These are phyloP conservation scores for Canariomyces notabilis DNA, from an alignment of 2,329 filamentous ascomycete genomes.

Conservation along the genomic window DNA sequence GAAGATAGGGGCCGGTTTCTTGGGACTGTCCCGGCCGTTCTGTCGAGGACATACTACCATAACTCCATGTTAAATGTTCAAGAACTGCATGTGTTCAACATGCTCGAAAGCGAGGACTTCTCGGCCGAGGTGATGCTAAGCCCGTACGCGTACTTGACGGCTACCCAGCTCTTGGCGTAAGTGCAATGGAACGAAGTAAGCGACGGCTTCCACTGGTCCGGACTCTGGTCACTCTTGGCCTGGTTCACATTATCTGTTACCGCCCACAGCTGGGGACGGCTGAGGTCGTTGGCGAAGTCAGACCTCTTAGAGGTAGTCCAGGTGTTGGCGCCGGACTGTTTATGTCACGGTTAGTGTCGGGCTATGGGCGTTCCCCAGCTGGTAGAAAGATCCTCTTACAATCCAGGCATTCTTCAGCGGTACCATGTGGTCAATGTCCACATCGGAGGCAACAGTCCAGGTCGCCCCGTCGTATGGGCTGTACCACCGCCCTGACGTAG, in stretches of 20 bases:
- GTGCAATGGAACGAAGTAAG: slow-evolving; percentile 67
- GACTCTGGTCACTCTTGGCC: slow-evolving; percentile 65
- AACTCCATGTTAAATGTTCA: too few relatives aligned
- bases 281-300: slow-evolving; percentile 72
- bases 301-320: slow-evolving; percentile 67
- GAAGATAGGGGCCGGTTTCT: too few relatives aligned
- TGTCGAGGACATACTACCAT: too few relatives aligned
- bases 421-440: slow-evolving; percentile 83
- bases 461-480: slow-evolving; percentile 69
- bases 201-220: slow-evolving; percentile 72
- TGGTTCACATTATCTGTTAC: slow-evolving; percentile 75
- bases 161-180: slow-evolving; percentile 71
- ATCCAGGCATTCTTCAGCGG: slow-evolving; percentile 78
- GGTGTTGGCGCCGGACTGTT: slow-evolving; percentile 60
- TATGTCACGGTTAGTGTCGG: slow-evolving; percentile 3
- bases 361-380: slow-evolving; percentile 5
- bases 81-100: slow-evolving; percentile 65
- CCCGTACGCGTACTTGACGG: slow-evolving; percentile 68
- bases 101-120: slow-evolving; percentile 60
- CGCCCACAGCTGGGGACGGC: slow-evolving; percentile 69
- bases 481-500: slow-evolving; percentile 63
- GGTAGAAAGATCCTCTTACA: slow-evolving; percentile 34
- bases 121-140: slow-evolving; percentile 67
- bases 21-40: too few relatives aligned
- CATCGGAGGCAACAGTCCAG: slow-evolving; percentile 62